Base-by-base conservation (phyloP, 1,139 yeast genomes). In the Suhomyces panamericanus region DNA sequence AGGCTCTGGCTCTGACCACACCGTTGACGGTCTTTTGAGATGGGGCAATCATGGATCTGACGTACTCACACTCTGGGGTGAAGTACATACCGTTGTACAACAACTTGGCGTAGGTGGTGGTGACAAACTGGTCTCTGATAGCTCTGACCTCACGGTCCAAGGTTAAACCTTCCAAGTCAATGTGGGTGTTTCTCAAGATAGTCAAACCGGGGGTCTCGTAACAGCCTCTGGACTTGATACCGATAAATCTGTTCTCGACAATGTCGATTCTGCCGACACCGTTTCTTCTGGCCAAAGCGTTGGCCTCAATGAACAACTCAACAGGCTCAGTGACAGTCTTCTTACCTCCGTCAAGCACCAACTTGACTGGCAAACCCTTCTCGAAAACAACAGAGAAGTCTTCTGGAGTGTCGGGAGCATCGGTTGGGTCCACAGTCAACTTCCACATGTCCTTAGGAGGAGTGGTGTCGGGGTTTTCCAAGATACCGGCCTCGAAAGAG, bases 391-490 rank as follows among this genome's bases (percentile, higher is more conserved):
- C 83, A 27, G 87, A 73, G 69, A 93, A 83, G 64, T 85, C 85
- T 77, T 93, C 98, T 60, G 98, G 98, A 44, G 76, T 75, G 50
- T 88, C 83, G 61, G 99, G 99, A 46, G 99, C 98, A 63, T 93
- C 96, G 44, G 77, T 68, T 60, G 99, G 98, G 70, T 91, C 99
- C 49, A 87, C 90, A 43, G 96, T 93, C 67, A 93, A 82, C 76
- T 93, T 93, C 99, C 99, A 93, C 99, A 93, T 93, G 70, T 93
- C 99, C 77, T 89, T 91, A 72, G 99, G 99, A 55, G 99, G 99
- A 43, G 99, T 93, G 59, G 93, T 83, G 69, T 93, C 89, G 63
- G 99, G 99, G 74, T 93, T 95, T 75, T 93, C 99, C 64, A 93
- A 82, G 58, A 93, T 93, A 71, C 99, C 99, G 54, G 99, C 99